Conservation (phyloP, 495 filamentous ascomycete genomes). For the Friedmanniomyces endolithicus region DNA sequence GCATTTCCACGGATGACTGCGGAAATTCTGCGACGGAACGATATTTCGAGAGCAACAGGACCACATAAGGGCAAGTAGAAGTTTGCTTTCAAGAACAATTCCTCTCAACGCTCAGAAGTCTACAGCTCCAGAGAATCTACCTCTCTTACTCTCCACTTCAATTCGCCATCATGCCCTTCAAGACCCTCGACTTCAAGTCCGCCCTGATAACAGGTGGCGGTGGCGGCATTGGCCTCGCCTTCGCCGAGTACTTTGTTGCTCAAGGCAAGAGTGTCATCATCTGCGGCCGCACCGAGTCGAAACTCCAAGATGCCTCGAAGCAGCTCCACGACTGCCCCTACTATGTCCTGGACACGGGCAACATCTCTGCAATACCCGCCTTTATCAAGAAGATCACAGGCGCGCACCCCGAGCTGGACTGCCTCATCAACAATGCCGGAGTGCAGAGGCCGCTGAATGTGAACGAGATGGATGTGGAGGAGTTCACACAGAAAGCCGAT, state of each 20-base stretch:
- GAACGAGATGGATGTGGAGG: slow-evolving; percentile 17
- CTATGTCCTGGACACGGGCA: slow-evolving; percentile 36
- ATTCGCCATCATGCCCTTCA: not conserved
- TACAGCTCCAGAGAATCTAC: too few relatives aligned
- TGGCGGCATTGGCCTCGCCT: slow-evolving; percentile 37
- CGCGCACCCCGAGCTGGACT: slow-evolving; percentile 35
- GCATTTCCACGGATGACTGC: too few relatives aligned
- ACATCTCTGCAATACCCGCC: slow-evolving; percentile 25
- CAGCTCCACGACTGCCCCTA: slow-evolving; percentile 29
- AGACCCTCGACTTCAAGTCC: slow-evolving; percentile 12
- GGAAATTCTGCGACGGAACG: too few relatives aligned
- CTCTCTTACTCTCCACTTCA: not conserved
- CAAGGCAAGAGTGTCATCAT: slow-evolving; percentile 38
- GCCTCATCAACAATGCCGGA: slow-evolving; percentile 34
- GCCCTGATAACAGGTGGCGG: slow-evolving; percentile 34
- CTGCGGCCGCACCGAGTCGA: slow-evolving; percentile 37
- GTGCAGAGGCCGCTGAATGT: slow-evolving; percentile 26
- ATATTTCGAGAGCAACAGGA: too few relatives aligned
- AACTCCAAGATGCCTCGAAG: slow-evolving; percentile 26
- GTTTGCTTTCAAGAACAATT: too few relatives aligned
- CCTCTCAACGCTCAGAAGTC: too few relatives aligned
- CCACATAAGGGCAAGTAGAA: too few relatives aligned
- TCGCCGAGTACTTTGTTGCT: slow-evolving; percentile 32
- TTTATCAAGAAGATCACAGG: slow-evolving; percentile 29
- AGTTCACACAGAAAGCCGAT: slow-evolving; percentile 33